These are phyloP conservation scores for Ophiosphaerella herpotricha DNA, from an alignment of 2,329 filamentous ascomycete species.

Conservation along the genomic window DNA sequence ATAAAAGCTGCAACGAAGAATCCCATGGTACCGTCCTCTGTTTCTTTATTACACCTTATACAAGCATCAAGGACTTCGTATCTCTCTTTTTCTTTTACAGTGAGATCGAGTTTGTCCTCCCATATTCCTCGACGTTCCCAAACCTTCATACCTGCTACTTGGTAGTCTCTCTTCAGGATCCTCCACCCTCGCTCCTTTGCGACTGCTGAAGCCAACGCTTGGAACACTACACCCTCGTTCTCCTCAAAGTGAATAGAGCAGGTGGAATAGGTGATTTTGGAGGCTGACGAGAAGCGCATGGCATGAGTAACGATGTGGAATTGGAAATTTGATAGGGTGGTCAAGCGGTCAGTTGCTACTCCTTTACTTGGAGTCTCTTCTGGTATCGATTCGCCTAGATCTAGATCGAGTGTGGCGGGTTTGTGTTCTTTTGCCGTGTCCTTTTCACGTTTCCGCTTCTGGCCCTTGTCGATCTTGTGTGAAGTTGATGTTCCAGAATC, in stretches of 20 bases:
- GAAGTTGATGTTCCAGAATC: slow-evolving; percentile 25
- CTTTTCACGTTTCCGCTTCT: slow-evolving; percentile 39
- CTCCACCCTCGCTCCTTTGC: slow-evolving; percentile 75
- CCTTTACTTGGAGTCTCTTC: slow-evolving; percentile 46
- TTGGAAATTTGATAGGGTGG: slow-evolving; percentile 80
- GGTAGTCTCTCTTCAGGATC: slow-evolving; percentile 71
- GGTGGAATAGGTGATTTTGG: slow-evolving; percentile 85
- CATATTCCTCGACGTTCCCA: slow-evolving; percentile 68
- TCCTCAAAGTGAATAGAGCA: slow-evolving; percentile 87
- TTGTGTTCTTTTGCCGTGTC: slow-evolving; percentile 7
- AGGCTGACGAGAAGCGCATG: slow-evolving; percentile 70
- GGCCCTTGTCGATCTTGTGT: slow-evolving; percentile 25
- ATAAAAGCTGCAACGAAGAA: slow-evolving; percentile 95
- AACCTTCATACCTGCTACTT: slow-evolving; percentile 73
- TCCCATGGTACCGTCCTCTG: slow-evolving; percentile 84
- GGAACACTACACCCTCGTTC: slow-evolving; percentile 82
- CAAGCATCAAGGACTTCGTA: slow-evolving; percentile 69
- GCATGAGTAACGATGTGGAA: slow-evolving; percentile 81
- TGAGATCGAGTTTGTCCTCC: slow-evolving; percentile 47
- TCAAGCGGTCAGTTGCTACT: slow-evolving; percentile 60
- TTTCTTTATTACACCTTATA: slow-evolving; percentile 79
- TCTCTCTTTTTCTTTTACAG: slow-evolving; percentile 48
- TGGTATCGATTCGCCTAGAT: slow-evolving; percentile 36
- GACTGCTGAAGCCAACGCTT: slow-evolving; percentile 69
- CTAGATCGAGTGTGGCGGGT: slow-evolving; percentile 20